Percentiles rank a stretch among this genome's conserved stretches.
Evolutionary conservation across 352 stramenopile genomes (phyloP).

Genomic region (Albugo laibachii): DNA sequence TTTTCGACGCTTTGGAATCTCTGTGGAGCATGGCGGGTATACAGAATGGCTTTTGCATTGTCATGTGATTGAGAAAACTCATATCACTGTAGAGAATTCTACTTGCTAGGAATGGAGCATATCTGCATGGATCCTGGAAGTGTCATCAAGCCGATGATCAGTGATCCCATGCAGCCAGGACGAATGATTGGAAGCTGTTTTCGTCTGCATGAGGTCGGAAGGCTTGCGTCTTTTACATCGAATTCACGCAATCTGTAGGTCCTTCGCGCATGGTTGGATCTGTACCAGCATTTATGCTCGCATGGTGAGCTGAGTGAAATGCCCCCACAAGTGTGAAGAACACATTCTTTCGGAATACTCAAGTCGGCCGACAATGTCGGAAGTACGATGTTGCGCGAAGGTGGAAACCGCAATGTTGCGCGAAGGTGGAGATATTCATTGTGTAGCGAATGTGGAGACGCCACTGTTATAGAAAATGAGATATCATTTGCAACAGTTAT

Average conservation of each 20-base stretch:
- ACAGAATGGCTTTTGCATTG: not conserved
- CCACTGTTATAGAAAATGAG: too few species aligned
- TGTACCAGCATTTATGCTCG: not conserved
- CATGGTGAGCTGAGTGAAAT: too few species aligned
- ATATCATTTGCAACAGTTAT: not conserved
- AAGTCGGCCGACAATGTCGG: too few species aligned
- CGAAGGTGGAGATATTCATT: too few species aligned
- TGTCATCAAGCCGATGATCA: conserved; percentile 37
- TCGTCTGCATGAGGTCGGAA: conserved; percentile 45
- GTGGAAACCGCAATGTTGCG: too few species aligned
- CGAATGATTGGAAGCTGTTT: conserved; percentile 66
- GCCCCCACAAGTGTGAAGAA: too few species aligned
- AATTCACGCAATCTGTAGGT: too few species aligned
- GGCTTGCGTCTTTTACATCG: too few species aligned
- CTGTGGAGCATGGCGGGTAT: conserved; percentile 47
- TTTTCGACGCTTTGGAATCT: conserved; percentile 61
- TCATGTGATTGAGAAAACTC: not conserved
- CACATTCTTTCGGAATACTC: too few species aligned
- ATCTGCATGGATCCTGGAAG: conserved; percentile 12
- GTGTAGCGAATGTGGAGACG: too few species aligned
- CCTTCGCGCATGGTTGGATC: not conserved
- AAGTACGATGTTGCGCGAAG: too few species aligned
- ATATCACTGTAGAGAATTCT: conserved; percentile 31
- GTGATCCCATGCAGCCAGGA: conserved; percentile 44
- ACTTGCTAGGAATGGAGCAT: conserved; percentile 32